Percentiles rank a stretch among this genome's conserved stretches.
Conservation (phyloP, 2,329 filamentous ascomycete genomes). For the Scytalidium lignicola region DNA sequence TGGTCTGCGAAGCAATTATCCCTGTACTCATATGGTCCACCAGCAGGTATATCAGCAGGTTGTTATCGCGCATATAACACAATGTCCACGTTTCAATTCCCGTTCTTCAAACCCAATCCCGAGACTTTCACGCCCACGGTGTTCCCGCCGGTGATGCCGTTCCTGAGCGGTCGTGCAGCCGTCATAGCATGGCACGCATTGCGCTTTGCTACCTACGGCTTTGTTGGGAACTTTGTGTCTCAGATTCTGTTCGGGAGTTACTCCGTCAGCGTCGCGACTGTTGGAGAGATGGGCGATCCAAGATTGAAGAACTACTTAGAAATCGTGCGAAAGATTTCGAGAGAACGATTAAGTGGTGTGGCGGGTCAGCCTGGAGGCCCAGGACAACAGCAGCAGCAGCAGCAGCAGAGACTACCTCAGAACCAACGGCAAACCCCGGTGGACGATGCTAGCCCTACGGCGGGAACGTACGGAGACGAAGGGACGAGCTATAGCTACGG, state of each 20-base stretch:
- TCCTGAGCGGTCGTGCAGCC: conserved; percentile 14
- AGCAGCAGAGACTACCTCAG: not conserved
- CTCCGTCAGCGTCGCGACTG: conserved; percentile 14
- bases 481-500: not conserved
- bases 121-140: conserved; percentile 16
- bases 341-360: not conserved
- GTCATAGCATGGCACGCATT: conserved; percentile 18
- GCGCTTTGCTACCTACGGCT: conserved; percentile 17
- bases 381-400: conserved; percentile 1
- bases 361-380: no score
- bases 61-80: conserved; percentile 19
- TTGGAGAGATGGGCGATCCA: conserved; percentile 21
- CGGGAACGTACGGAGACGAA: conserved; percentile 15
- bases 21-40: conserved; percentile 20
- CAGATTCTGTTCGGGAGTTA: conserved; percentile 20
- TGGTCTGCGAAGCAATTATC: conserved; percentile 21
- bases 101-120: conserved; percentile 24
- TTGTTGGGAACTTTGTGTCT: conserved; percentile 14
- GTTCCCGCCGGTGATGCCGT: conserved; percentile 11
- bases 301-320: conserved; percentile 19
- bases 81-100: conserved; percentile 18
- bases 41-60: conserved; percentile 19
- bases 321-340: conserved; percentile 3
- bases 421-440: not conserved
- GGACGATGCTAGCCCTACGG: conserved; percentile 25